phyloP scores from a whole-genome alignment of 2,329 filamentous ascomycete genomes.

The Zymoseptoria tritici region DNA sequence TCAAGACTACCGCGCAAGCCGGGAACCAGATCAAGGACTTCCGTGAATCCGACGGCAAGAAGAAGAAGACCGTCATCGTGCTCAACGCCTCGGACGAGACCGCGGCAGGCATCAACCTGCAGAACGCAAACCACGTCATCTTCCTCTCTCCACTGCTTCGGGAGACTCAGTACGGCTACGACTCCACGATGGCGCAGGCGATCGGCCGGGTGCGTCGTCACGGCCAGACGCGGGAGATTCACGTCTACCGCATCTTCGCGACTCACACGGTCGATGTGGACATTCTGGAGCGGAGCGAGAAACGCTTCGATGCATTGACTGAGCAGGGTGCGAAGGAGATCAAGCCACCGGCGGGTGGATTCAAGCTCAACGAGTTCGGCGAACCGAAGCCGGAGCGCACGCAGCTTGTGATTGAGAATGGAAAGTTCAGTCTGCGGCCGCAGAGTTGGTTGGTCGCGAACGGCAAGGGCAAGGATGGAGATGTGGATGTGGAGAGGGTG shows the following conservation, averaged over 20 bases:
- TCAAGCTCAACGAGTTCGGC: conserved; percentile 11
- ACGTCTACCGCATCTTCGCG: conserved; percentile 68
- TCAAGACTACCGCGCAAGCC: conserved; percentile 26
- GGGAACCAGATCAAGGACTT: conserved; percentile 18
- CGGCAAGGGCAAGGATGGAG: conserved; percentile 1
- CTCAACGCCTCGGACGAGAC: conserved; percentile 51
- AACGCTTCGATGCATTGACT: conserved; percentile 20
- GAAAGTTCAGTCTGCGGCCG: conserved; percentile 28
- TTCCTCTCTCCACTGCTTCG: conserved; percentile 52
- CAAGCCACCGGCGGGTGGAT: neutral
- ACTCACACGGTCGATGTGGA: conserved; percentile 57
- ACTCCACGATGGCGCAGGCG: conserved; percentile 54
- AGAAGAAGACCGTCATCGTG: conserved; percentile 45
- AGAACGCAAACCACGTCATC: conserved; percentile 57
- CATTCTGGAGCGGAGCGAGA: conserved; percentile 39
- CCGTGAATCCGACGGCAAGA: conserved; percentile 8
- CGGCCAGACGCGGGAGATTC: conserved; percentile 50
- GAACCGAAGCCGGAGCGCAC: conserved; percentile 18
- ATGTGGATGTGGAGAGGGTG: conserved; percentile 7
- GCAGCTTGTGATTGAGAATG: conserved; percentile 26
- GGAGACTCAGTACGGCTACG: conserved; percentile 46
- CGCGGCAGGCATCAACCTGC: conserved; percentile 54
- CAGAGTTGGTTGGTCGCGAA: conserved; percentile 23
- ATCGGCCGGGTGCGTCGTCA: conserved; percentile 54
- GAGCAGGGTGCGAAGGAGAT: conserved; percentile 15